Evolutionary conservation across 2,329 filamentous ascomycete genomes (phyloP).

Genomic region (Graphilbum ipis-grandicollis): DNA sequence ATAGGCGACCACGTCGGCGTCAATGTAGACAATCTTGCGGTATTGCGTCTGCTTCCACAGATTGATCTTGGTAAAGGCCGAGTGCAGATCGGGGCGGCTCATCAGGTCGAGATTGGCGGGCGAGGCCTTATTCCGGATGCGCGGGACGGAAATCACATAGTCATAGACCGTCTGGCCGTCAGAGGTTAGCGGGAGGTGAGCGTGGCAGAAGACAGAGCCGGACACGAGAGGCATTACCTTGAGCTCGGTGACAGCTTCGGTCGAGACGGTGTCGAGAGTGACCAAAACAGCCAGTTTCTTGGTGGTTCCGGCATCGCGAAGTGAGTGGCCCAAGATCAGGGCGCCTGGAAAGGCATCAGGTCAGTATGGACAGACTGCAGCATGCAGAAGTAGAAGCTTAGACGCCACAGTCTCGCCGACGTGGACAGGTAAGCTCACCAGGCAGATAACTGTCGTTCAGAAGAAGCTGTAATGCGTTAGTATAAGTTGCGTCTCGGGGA

Average conservation of each 20-base stretch:
- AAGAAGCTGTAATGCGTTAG: constrained; percentile 49
- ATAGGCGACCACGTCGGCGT: constrained; percentile 83
- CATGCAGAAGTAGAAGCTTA: no score
- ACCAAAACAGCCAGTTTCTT: constrained; percentile 77
- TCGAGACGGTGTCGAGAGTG: constrained; percentile 62
- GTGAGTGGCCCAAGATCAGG: constrained; percentile 81
- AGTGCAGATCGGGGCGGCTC: constrained; percentile 77
- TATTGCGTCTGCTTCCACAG: constrained; percentile 87
- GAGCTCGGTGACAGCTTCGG: constrained; percentile 61
- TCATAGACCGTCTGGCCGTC: constrained; percentile 62
- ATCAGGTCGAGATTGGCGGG: constrained; percentile 80
- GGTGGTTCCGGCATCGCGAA: constrained; percentile 74
- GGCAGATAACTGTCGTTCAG: constrained; percentile 86
- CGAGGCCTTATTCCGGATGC: constrained; percentile 51
- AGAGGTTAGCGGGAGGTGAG: no score
- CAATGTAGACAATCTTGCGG: constrained; percentile 82
- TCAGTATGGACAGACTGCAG: constrained; percentile 2
- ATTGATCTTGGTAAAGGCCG: constrained; percentile 90
- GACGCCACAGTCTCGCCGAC: no score
- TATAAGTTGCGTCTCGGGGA: not conserved
- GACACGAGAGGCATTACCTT: constrained; percentile 31
- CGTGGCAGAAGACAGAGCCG: not conserved
- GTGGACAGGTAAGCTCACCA: constrained; percentile 34
- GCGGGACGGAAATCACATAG: constrained; percentile 69
- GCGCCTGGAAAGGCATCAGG: constrained; percentile 43